A percentile compares a stretch with the other conserved stretches of the same genome.
Conservation (phyloP, 176 grass and related monocot genomes). For the Triticum monococcum region DNA sequence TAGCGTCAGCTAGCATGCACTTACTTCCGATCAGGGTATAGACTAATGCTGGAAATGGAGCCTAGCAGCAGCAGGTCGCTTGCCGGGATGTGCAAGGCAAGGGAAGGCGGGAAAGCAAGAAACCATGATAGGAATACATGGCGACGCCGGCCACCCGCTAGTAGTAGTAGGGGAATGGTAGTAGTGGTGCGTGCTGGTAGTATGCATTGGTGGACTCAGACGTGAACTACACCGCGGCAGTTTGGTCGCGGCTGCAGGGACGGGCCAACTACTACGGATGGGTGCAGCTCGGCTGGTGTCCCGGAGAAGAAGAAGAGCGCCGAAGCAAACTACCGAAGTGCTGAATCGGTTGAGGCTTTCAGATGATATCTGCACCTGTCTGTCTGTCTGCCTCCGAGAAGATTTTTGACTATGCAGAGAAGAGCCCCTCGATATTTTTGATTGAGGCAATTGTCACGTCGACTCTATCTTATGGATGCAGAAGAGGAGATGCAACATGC, state of each 20-base stretch:
- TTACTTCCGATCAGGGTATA: constrained; percentile 22
- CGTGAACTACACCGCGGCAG: constrained; percentile 44
- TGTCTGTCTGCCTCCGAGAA: background rate
- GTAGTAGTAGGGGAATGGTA: background rate
- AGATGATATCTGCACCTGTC: background rate
- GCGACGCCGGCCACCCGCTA: constrained; percentile 29
- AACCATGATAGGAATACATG: constrained; percentile 32
- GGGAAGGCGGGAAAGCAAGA: constrained; percentile 33
- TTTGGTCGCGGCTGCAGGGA: constrained; percentile 40
- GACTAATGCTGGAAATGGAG: background rate
- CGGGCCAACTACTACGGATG: constrained; percentile 41
- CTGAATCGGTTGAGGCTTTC: constrained; percentile 28
- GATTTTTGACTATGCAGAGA: background rate
- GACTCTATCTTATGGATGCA: too few relatives aligned
- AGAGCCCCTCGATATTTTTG: background rate
- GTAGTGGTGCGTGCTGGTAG: constrained; percentile 42
- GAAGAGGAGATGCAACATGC: too few relatives aligned
- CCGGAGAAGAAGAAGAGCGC: background rate
- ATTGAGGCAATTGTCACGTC: background rate
- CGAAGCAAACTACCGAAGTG: background rate
- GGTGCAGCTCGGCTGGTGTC: constrained; percentile 29
- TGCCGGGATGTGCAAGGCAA: constrained; percentile 90
- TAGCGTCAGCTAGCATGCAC: background rate
- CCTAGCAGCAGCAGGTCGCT: constrained; percentile 30
- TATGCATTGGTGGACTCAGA: constrained; percentile 31